phyloP scores from a whole-genome alignment of 1,284 basidiomycete species.

The Amylostereum chailletii region DNA sequence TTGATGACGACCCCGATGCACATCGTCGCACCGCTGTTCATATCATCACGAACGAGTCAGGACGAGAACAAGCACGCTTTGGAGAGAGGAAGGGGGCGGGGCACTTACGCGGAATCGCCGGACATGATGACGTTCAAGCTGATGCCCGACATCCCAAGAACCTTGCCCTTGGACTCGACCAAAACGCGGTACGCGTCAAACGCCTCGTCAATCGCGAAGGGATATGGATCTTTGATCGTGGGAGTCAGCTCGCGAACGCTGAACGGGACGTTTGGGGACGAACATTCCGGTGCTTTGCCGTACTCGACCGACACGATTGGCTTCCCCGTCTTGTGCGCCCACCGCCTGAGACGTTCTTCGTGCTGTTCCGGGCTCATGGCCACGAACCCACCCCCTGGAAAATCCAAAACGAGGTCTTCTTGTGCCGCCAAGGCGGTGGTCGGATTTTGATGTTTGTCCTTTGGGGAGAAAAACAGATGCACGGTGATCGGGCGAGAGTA shows the following conservation, averaged over 20 bases:
- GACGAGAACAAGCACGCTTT: not conserved
- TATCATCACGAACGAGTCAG: not conserved
- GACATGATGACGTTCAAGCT: conserved; percentile 70
- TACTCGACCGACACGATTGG: conserved; percentile 89
- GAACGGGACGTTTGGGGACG: conserved; percentile 18
- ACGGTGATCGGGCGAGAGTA: conserved; percentile 78
- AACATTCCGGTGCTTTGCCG: conserved; percentile 94
- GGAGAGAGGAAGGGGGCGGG: conserved; percentile 3
- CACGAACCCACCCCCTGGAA: conserved; percentile 94
- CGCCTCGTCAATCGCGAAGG: conserved; percentile 90
- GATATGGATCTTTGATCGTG: conserved; percentile 71
- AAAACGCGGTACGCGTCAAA: conserved; percentile 85
- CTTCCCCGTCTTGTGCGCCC: conserved; percentile 75
- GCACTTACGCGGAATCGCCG: conserved; percentile 87
- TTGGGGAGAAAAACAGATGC: conserved; percentile 78
- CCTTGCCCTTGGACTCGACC: conserved; percentile 69
- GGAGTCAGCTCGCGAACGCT: not conserved
- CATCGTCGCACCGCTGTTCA: conserved; percentile 72
- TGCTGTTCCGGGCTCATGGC: conserved; percentile 94
- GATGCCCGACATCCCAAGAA: conserved; percentile 81
- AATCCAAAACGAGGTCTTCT: conserved; percentile 83
- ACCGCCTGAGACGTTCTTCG: conserved; percentile 85
- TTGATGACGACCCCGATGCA: conserved; percentile 78
- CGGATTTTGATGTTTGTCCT: conserved; percentile 26
- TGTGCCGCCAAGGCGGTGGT: conserved; percentile 40